Evolutionary conservation across 371 early-diverging fungal species (phyloP).

Genomic region (Conidiobolus incongruus): DNA sequence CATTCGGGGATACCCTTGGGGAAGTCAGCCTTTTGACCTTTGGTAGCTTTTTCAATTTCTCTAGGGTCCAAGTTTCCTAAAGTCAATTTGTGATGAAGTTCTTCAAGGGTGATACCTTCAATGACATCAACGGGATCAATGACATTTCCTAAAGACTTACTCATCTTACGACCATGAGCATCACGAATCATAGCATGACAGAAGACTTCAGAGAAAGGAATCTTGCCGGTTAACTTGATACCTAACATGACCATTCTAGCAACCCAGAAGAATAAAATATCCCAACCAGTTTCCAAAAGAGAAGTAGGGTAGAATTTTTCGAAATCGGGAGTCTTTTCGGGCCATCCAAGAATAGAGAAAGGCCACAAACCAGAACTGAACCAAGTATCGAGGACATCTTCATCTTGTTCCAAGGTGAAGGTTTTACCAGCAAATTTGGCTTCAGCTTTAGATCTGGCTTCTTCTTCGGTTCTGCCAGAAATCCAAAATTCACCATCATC

Average conservation of each 20-base stretch:
- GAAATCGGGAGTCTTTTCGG: slow-evolving; percentile 65
- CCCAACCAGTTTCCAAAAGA: slow-evolving; percentile 96
- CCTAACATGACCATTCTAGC: slow-evolving; percentile 99
- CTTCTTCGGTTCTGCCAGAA: slow-evolving; percentile 57
- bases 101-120: slow-evolving; percentile 68
- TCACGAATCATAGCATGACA: slow-evolving; percentile 99
- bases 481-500: slow-evolving; percentile 63
- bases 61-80: slow-evolving; percentile 83
- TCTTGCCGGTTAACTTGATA: slow-evolving; percentile 78
- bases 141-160: slow-evolving; percentile 96
- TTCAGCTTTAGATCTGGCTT: slow-evolving; percentile 52
- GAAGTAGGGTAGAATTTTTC: slow-evolving; percentile 80
- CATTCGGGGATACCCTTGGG: slow-evolving; percentile 98
- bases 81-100: slow-evolving; percentile 52
- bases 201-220: slow-evolving; percentile 89
- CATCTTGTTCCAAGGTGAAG: slow-evolving; percentile 63
- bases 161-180: slow-evolving; percentile 99
- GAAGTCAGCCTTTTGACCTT: slow-evolving; percentile 80
- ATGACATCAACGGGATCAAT: slow-evolving; percentile 98
- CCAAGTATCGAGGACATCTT: slow-evolving; percentile 99
- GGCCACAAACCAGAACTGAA: slow-evolving; percentile 99
- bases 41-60: slow-evolving; percentile 74
- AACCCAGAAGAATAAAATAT: slow-evolving; percentile 99
- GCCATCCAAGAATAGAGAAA: slow-evolving; percentile 96
- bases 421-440: slow-evolving; percentile 39